Base-by-base conservation (phyloP, 2,329 filamentous ascomycete genomes). In the Botryotinia convoluta region DNA sequence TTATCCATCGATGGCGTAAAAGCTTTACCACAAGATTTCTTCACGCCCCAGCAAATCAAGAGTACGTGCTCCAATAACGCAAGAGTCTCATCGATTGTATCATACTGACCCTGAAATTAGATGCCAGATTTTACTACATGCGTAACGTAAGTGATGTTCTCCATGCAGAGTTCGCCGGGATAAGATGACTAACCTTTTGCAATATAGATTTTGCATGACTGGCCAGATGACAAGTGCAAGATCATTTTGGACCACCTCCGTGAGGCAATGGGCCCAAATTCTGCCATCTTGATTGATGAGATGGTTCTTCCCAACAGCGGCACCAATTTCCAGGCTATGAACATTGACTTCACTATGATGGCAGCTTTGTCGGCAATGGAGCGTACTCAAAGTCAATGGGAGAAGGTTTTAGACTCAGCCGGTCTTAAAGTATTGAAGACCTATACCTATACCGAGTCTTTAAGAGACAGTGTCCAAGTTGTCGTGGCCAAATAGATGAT, bases 231-330 rank as follows among this genome's bases (percentile, higher is more conserved):
- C 9, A 76, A 81, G 42, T 39, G 20, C 8, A 45, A 70, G n/a
- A 14, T 63, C n/a, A 75, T 73, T 54, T 35, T 74, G 35, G n/a
- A 16, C 20, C 65, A 72, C 20, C 63, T 72, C 37, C 42, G 37
- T 26, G 37, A 57, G 18, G 71, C 71, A n/a, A 68, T 72, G 32
- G 35, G 39, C 26, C 35, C 32, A 32, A 57, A 69, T 26, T 73
- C 71, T 35, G 35, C 26, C 26, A 80, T 86, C 29, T 74, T 86
- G 29, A 82, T 86, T 68, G 82, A 84, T 72, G 85, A 86, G 22
- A 79, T 83, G 39, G 81, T 85, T 6, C 63, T 85, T 18, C 82
- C 83, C 35, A 76, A 61, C 6, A 79, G 79, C 3, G 81, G 78
- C 1, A 76, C 80, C 42, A 82, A 77, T 77, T 74, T 80, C 59